Percentiles rank a stretch among this genome's conserved stretches.
These are phyloP conservation scores for Exophiala sp. DNA, from an alignment of 2,329 filamentous ascomycete genomes.

Conservation along the genomic window DNA sequence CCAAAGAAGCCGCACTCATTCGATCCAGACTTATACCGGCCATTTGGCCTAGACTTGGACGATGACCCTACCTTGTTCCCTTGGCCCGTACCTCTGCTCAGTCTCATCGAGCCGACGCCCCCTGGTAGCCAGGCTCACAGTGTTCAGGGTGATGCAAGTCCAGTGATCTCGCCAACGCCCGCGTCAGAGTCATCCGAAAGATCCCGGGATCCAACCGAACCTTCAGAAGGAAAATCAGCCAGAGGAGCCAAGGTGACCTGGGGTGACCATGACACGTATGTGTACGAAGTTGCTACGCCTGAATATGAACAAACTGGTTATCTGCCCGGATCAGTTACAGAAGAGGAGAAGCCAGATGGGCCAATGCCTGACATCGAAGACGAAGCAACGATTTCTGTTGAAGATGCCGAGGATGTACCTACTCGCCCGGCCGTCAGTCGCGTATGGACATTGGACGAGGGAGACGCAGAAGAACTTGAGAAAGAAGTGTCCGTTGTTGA, in stretches of 20 bases:
- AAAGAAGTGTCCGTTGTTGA: slow-evolving; percentile 16
- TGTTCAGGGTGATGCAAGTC: slow-evolving; percentile 33
- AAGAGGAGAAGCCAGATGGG: slow-evolving; percentile 31
- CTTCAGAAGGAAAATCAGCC: slow-evolving; percentile 41
- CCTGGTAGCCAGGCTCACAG: slow-evolving; percentile 33
- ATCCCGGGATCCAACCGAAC: slow-evolving; percentile 43
- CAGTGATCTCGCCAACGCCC: slow-evolving; percentile 29
- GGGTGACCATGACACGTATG: slow-evolving; percentile 63
- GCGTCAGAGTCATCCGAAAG: not conserved
- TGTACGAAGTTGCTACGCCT: slow-evolving; percentile 60
- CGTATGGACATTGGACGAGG: slow-evolving; percentile 22
- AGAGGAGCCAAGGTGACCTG: slow-evolving; percentile 58
- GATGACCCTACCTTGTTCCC: slow-evolving; percentile 30
- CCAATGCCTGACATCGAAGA: slow-evolving; percentile 30
- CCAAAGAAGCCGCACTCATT: slow-evolving; percentile 17
- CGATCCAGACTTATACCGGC: slow-evolving; percentile 24
- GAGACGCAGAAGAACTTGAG: slow-evolving; percentile 18
- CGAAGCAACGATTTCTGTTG: slow-evolving; percentile 48
- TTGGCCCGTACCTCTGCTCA: slow-evolving; percentile 52
- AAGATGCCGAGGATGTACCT: slow-evolving; percentile 44
- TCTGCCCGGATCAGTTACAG: slow-evolving; percentile 5
- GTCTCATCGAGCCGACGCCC: slow-evolving; percentile 57
- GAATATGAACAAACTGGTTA: slow-evolving; percentile 40
- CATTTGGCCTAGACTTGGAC: slow-evolving; percentile 21
- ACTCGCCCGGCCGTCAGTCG: slow-evolving; percentile 16